Evolutionary conservation across 2,329 filamentous ascomycete species (phyloP), one percentile per base, ranked within the genome.

Genomic region (Fusarium irregulare): DNA sequence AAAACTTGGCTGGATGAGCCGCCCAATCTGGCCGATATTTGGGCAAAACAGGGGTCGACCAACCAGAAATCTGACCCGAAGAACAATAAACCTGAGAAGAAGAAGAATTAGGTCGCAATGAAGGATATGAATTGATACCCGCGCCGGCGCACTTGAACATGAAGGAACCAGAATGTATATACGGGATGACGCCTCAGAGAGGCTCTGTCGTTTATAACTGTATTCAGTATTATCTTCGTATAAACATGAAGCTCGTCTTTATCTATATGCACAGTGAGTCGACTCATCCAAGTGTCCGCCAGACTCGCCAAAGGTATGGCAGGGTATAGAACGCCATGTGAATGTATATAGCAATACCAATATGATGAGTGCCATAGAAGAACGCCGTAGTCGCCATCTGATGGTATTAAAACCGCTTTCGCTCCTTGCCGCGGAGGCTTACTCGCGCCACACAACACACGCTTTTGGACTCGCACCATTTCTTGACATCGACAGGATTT

Each of bases 401-500:
- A 27, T 42, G 25, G 12, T 55, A 60, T 78, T 56, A 79, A 64
- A 77, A 81, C 30, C 86, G 78, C 76, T 87, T 89, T 72, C 87
- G 82, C 75, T 86, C 84, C 73, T 82, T 84, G 9, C 87, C 87
- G 1, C 79, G 79, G 34, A 82, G 42, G 60, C 81, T 89, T 69
- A 88, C 86, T 73, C 85, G 90, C 89, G 89, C 93, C 32, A 94
- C 83, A 79, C 94, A 97, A 75, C 94, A 97, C 12, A 98, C 85
- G 47, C 94, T 94, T 78, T 91, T 92, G 42, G 88, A 89, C 80
- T 97, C 93, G 76, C 95, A 98, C 95, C 95, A 98, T 74, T 87
- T 88, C 84, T 96, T 94, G 20, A 97, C 91, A 76, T 92, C 89
- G 30, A 78, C 83, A 0, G 87, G 82, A 9, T 83, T 84, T 12